These are phyloP conservation scores for Jatropha multifida DNA, from an alignment of 441 rosid species.

Conservation along the genomic window DNA sequence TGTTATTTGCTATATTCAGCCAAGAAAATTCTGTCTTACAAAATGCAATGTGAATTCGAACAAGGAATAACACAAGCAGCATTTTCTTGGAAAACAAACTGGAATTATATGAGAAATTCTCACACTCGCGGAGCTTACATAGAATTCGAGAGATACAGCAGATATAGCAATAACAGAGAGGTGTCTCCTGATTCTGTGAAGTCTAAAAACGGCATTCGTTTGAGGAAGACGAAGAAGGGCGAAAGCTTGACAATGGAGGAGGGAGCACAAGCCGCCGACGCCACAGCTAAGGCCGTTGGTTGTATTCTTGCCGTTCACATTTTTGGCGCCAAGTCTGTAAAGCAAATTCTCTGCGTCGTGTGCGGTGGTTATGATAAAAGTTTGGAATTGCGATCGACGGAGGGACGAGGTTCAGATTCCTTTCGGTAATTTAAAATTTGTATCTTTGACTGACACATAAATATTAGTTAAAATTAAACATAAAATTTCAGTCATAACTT, in stretches of 20 bases:
- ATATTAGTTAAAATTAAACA: too few relatives aligned
- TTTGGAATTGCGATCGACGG: too few relatives aligned
- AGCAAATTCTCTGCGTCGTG: too few relatives aligned
- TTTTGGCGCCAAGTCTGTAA: not conserved
- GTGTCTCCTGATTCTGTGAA: slow-evolving; percentile 10
- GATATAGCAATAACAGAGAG: slow-evolving; percentile 40
- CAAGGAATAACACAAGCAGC: not conserved
- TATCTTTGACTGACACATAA: too few relatives aligned
- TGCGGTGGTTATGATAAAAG: too few relatives aligned
- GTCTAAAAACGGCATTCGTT: slow-evolving; percentile 15
- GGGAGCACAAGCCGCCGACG: slow-evolving; percentile 33
- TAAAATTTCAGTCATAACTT: too few relatives aligned
- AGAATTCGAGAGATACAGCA: slow-evolving; percentile 51
- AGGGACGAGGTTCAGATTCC: too few relatives aligned
- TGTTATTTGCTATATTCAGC: too few relatives aligned
- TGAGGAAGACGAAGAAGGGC: slow-evolving; percentile 16
- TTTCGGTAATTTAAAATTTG: too few relatives aligned
- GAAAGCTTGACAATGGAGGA: slow-evolving; percentile 40
- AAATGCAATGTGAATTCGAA: not conserved
- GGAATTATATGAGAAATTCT: slow-evolving; percentile 25
- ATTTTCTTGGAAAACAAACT: not conserved
- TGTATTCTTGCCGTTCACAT: slow-evolving; percentile 55
- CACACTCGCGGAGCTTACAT: slow-evolving; percentile 85
- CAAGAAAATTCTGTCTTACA: too few relatives aligned
- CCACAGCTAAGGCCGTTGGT: slow-evolving; percentile 35